A percentile compares a stretch with the other conserved stretches of the same genome.
phyloP scores from a whole-genome alignment of 208 protist genomes.

The Kentomonas sorsogonicus region DNA sequence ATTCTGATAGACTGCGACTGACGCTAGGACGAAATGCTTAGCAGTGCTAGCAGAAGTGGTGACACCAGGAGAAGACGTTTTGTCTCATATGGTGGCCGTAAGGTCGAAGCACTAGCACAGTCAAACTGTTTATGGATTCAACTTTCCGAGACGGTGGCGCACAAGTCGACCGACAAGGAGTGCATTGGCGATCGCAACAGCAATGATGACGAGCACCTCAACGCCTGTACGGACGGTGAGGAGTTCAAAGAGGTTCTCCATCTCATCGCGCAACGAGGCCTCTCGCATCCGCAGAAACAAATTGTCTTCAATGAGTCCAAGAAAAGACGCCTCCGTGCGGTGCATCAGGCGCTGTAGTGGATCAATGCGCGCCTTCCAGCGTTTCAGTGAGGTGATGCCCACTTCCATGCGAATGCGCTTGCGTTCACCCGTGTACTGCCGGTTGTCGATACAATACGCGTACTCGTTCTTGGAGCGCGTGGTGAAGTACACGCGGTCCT shows the following conservation, averaged over 20 bases:
- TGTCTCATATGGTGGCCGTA: too few relatives aligned
- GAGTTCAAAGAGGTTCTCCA: conserved; percentile 58
- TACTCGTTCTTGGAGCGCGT: conserved; percentile 54
- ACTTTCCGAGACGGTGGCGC: too few relatives aligned
- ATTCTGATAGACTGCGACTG: too few relatives aligned
- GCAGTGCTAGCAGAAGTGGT: too few relatives aligned
- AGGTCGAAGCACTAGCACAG: too few relatives aligned
- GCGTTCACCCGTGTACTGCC: conserved; percentile 30
- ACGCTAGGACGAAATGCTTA: too few relatives aligned
- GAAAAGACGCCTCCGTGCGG: conserved; percentile 56
- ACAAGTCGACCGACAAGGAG: conserved; percentile 38
- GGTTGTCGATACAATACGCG: conserved; percentile 80
- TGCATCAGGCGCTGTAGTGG: conserved; percentile 63
- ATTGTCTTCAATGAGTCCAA: conserved; percentile 77
- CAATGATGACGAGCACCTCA: conserved; percentile 53
- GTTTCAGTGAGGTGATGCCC: conserved; percentile 64
- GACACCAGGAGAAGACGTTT: too few relatives aligned
- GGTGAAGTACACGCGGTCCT: conserved; percentile 78
- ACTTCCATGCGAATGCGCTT: conserved; percentile 73
- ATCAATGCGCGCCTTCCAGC: conserved; percentile 74
- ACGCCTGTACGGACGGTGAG: conserved; percentile 39
- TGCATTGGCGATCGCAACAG: conserved; percentile 57
- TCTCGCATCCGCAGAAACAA: conserved; percentile 70
- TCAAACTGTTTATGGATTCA: too few relatives aligned
- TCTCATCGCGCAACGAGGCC: conserved; percentile 36